Conservation (phyloP, 805 yeast genomes). For the Sporopachydermia quercuum region DNA sequence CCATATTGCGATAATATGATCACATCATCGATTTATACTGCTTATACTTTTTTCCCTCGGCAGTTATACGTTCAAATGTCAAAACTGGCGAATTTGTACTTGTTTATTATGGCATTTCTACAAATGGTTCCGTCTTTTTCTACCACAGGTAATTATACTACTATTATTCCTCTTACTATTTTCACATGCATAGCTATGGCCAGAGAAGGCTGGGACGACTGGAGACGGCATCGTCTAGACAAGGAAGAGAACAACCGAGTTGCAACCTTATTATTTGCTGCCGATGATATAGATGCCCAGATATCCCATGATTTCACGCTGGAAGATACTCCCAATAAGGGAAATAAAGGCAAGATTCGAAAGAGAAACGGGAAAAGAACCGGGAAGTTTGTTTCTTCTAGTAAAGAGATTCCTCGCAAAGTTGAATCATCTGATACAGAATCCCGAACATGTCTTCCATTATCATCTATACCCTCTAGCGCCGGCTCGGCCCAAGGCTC, state of each 20-base stretch:
- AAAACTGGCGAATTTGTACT: conserved; percentile 82
- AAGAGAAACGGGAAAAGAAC: background rate
- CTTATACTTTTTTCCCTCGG: conserved; percentile 72
- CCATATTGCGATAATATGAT: conserved; percentile 57
- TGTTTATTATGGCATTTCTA: conserved; percentile 75
- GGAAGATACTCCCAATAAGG: conserved; percentile 7
- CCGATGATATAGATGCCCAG: too few species aligned
- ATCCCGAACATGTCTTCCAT: background rate
- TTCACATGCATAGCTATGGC: conserved; percentile 82
- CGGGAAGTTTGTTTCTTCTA: too few species aligned
- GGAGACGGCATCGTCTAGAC: conserved; percentile 74
- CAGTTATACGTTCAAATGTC: conserved; percentile 86
- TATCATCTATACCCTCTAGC: too few species aligned
- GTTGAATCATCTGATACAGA: background rate
- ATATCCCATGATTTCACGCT: conserved; percentile 1
- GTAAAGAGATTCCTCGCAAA: background rate
- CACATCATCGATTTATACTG: conserved; percentile 76
- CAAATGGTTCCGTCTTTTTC: conserved; percentile 97
- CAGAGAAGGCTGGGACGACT: conserved; percentile 90
- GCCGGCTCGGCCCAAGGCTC: too few species aligned
- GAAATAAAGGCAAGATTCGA: background rate
- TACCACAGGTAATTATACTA: conserved; percentile 89
- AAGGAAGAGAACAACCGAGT: conserved; percentile 60
- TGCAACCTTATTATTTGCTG: conserved; percentile 25
- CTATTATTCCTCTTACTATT: conserved; percentile 75